Evolutionary conservation across 2,329 filamentous ascomycete genomes (phyloP), one percentile per base, ranked within the genome.

Genomic region (Trichoderma atrobrunneum): DNA sequence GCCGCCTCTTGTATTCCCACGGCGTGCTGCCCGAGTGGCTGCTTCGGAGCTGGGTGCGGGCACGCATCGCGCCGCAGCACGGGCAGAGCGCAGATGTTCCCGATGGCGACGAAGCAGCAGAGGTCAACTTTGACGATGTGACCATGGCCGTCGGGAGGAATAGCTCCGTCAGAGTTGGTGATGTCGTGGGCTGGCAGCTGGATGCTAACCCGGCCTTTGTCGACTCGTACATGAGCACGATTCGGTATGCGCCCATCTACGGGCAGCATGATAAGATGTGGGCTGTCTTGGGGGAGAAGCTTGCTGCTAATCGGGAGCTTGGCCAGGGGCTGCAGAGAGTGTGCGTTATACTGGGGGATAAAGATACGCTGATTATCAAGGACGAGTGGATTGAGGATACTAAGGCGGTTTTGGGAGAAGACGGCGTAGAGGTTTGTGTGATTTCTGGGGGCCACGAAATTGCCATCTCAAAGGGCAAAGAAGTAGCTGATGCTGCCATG

Each of bases 151-250:
- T 83, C 3, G 80, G 81, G 14, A 83, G 87, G 67, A 85, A 86
- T 0, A 76, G 39, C 1, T 43, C 87, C 0, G 83, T 90, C 8
- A 73, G 59, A 28, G 86, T 93, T 4, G 87, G 89, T 0, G 84
- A 85, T 4, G 87, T 92, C 0, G 89, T 94, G 63, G 81, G 83
- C 60, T 94, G 92, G 91, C 93, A 95, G 80, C 82, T 93, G 24
- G 82, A 85, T 43, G 78, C 87, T 32, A 92, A 95, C 78, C 77
- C 79, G 1, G 93, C 92, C 0, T 95, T 93, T 77, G 83, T 93
- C 6, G 83, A 85, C 3, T 88, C 92, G 0, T 94, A 94, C 77
- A 87, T 94, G 76, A 92, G 89, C 72, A 90, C 88, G 34, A 91
- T 95, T 75, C 86, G 90, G 24, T 82, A 92, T 76, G 91, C 90